Evolutionary conservation across 805 yeast genomes (phyloP).

Genomic region (Myxozyma neotropica): DNA sequence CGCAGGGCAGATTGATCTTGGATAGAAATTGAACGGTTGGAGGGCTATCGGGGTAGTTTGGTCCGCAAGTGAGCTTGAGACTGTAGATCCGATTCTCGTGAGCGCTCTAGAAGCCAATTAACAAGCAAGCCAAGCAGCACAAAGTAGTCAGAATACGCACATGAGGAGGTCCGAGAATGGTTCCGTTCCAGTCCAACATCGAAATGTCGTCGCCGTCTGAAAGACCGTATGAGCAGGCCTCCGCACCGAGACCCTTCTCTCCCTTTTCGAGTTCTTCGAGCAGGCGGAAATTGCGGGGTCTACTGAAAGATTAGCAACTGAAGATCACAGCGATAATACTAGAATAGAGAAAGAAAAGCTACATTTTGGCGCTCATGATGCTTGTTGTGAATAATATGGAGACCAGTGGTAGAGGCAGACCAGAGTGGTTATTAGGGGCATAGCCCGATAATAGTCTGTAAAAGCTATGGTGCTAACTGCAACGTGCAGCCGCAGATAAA

Average conservation of each 20-base stretch:
- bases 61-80: conserved; percentile 78
- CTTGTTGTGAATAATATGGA: neutral
- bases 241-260: conserved; percentile 96
- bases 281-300: conserved; percentile 90
- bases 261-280: conserved; percentile 97
- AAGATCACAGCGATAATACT: neutral
- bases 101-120: conserved; percentile 53
- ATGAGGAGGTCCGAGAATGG: conserved; percentile 96
- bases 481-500: too few species aligned
- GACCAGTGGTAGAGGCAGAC: neutral
- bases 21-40: conserved; percentile 81
- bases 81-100: conserved; percentile 95
- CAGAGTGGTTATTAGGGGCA: neutral
- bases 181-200: conserved; percentile 97
- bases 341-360: conserved; percentile 1
- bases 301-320: conserved; percentile 9
- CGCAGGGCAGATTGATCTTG: conserved; percentile 88
- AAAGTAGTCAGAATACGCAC: conserved; percentile 15
- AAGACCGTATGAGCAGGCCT: conserved; percentile 93
- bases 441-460: too few species aligned
- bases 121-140: neutral
- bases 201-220: conserved; percentile 87
- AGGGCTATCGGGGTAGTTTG: conserved; percentile 83
- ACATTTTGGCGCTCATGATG: conserved; percentile 33
- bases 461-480: too few species aligned